phyloP scores from a whole-genome alignment of 352 stramenopile species.

The Globisporangium nunn region DNA sequence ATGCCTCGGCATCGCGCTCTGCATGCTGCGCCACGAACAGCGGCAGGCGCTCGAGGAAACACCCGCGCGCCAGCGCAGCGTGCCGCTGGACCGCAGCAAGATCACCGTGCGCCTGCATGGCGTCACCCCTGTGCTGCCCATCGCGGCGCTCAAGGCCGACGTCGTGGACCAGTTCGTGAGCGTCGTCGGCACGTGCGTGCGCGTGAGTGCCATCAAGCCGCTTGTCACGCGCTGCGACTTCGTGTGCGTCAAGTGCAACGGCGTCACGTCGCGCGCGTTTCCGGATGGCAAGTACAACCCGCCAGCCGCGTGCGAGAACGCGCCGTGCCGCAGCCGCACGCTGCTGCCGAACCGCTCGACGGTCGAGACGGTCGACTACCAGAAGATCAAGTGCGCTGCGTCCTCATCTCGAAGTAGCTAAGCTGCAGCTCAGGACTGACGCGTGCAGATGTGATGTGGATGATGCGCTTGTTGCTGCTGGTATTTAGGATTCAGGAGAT shows the following conservation, averaged over 20 bases:
- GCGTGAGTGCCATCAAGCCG: conserved; percentile 80
- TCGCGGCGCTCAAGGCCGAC: conserved; percentile 69
- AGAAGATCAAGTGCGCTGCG: conserved; percentile 75
- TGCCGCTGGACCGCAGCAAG: conserved; percentile 45
- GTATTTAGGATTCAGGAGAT: conserved; percentile 80
- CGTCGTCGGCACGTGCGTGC: conserved; percentile 62
- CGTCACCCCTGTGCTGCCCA: conserved; percentile 54
- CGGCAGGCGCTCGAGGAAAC: conserved; percentile 46
- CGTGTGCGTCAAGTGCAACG: conserved; percentile 74
- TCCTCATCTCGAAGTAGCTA: background rate
- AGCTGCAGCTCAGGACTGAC: background rate
- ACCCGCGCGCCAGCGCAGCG: conserved; percentile 22
- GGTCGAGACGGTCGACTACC: conserved; percentile 87
- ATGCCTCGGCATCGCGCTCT: conserved; percentile 60
- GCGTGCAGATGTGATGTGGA: too few species aligned
- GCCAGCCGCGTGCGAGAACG: conserved; percentile 54
- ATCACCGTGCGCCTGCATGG: conserved; percentile 53
- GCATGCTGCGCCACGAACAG: conserved; percentile 53
- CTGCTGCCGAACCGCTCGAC: conserved; percentile 80
- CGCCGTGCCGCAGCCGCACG: conserved; percentile 45
- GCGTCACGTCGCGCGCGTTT: conserved; percentile 61
- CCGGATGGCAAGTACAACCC: conserved; percentile 77
- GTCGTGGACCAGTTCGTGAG: conserved; percentile 78
- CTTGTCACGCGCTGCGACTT: conserved; percentile 85
- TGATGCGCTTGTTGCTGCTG: background rate